Evolutionary conservation across 352 stramenopile species (phyloP).

Genomic region (Phytopythium montanum): DNA sequence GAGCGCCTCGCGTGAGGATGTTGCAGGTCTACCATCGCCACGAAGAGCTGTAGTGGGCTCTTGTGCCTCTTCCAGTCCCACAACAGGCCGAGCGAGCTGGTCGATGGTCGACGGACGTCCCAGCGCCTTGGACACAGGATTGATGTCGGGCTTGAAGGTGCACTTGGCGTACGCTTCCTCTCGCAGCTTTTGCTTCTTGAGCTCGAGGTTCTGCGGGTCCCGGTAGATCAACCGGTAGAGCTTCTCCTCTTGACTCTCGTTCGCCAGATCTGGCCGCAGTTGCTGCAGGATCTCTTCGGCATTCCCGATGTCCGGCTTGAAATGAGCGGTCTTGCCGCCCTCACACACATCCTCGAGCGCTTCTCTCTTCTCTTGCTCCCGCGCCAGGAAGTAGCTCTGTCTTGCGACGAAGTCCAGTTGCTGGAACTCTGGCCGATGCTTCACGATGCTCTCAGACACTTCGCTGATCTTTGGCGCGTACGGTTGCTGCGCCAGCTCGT

Average conservation of each 20-base stretch:
- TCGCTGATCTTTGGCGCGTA: slow-evolving; percentile 64
- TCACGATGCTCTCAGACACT: slow-evolving; percentile 40
- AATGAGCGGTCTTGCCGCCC: slow-evolving; percentile 38
- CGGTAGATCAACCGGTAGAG: slow-evolving; percentile 72
- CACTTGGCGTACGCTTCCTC: slow-evolving; percentile 57
- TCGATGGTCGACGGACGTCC: slow-evolving; percentile 40
- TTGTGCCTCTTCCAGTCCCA: slow-evolving; percentile 15
- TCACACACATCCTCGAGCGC: slow-evolving; percentile 46
- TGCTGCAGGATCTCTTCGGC: slow-evolving; percentile 61
- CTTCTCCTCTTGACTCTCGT: slow-evolving; percentile 49
- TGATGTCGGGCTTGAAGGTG: slow-evolving; percentile 77
- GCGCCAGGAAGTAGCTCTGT: slow-evolving; percentile 62
- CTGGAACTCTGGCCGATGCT: slow-evolving; percentile 69
- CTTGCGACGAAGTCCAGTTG: slow-evolving; percentile 64
- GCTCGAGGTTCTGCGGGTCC: slow-evolving; percentile 47
- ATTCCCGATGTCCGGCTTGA: slow-evolving; percentile 79
- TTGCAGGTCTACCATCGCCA: background rate
- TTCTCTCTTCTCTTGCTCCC: slow-evolving; percentile 59
- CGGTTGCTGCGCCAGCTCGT: slow-evolving; percentile 51
- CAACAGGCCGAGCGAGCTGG: slow-evolving; percentile 36
- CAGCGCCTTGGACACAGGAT: slow-evolving; percentile 65
- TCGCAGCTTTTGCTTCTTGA: slow-evolving; percentile 55
- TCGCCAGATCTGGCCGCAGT: slow-evolving; percentile 53
- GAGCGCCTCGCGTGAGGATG: slow-evolving; percentile 26
- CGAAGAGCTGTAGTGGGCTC: background rate